A percentile compares a stretch with the other conserved stretches of the same genome.
Evolutionary conservation across 139 green algal species (phyloP).

Genomic region (Tetradesmus lagerheimii): DNA sequence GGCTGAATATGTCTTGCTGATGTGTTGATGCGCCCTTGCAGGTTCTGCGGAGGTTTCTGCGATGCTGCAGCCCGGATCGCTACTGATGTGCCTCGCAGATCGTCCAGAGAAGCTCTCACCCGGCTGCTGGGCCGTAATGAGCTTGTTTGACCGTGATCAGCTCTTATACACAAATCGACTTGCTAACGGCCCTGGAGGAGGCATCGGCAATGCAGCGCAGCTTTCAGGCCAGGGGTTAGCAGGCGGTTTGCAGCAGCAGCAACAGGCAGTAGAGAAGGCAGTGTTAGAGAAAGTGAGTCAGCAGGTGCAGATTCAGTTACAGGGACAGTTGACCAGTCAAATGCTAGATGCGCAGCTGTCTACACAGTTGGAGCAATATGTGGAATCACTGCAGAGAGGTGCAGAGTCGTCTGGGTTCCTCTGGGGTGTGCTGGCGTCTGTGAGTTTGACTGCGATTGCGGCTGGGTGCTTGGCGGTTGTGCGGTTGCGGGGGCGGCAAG

Average conservation of each 20-base stretch:
- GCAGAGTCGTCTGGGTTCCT: constrained; percentile 1
- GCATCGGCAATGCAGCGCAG: not conserved
- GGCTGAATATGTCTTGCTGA: no score
- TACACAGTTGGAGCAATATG: constrained; percentile 5
- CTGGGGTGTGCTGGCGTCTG: constrained; percentile 2
- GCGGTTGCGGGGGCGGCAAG: not conserved
- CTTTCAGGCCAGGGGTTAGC: not conserved
- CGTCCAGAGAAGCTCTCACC: not conserved
- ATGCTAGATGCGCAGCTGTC: not conserved
- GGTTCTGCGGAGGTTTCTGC: constrained; percentile 16
- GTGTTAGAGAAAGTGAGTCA: not conserved
- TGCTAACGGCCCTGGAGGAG: not conserved
- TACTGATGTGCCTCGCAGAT: not conserved
- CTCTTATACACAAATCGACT: not conserved
- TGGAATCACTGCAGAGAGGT: not conserved
- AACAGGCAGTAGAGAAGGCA: not conserved
- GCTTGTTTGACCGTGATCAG: constrained; percentile 11
- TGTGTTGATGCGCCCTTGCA: not conserved
- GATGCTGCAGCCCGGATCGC: constrained; percentile 11
- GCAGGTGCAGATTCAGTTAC: constrained; percentile 5
- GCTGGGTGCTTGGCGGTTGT: constrained; percentile 4
- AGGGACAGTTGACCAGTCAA: not conserved
- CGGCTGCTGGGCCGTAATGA: not conserved
- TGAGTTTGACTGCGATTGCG: not conserved
- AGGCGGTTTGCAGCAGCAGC: not conserved